Evolutionary conservation across 257 asterid species (phyloP), one percentile per base, ranked within the genome.

Genomic region (Coffea eugenioides): DNA sequence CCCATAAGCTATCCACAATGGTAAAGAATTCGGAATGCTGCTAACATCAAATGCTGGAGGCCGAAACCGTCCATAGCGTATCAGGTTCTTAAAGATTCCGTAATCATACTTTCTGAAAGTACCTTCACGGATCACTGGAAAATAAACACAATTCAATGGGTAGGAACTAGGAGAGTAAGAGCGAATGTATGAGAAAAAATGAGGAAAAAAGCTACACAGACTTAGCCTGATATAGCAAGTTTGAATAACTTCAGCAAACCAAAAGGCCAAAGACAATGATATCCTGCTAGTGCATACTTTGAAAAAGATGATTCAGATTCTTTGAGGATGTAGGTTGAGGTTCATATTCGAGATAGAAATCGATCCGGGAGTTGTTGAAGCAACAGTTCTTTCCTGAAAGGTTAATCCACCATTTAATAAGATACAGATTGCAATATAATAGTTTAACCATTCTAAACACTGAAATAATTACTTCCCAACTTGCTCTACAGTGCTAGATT

Each of bases 1-100:
- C 18, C 99, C 99, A 39, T 92, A 93, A 23, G 92, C 97, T 94
- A 92, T 91, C 99, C 99, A 95, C 27, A 95, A 80, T 23, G 99
- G 97, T 85, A 92, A 78, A 14, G 97, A 81, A 71, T 86, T 87
- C 31, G 99, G 98, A 48, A 93, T 93, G 61, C 83, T 77, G 85
- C 91, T 79, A 69, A 95, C 87, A 76, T 93, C 95, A 75, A 95
- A 95, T 9, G 45, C 69, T 13, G 99, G 99, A 77, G 98, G 99
- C 80, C 83, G 82, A 82, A 69, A 39, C 76, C 84, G 92, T 76
- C 92, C 90, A 84, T 95, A 95, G 72, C 77, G 84, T 84, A 45
- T 75, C 71, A 92, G 56, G 83, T 95, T 95, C 80, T 85, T 95
- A 97, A 87, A 91, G 41, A 65, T 62, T 79, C 99, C 99, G 8